Base-by-base conservation (phyloP, 352 stramenopile genomes). In the Thraustotheca clavata region DNA sequence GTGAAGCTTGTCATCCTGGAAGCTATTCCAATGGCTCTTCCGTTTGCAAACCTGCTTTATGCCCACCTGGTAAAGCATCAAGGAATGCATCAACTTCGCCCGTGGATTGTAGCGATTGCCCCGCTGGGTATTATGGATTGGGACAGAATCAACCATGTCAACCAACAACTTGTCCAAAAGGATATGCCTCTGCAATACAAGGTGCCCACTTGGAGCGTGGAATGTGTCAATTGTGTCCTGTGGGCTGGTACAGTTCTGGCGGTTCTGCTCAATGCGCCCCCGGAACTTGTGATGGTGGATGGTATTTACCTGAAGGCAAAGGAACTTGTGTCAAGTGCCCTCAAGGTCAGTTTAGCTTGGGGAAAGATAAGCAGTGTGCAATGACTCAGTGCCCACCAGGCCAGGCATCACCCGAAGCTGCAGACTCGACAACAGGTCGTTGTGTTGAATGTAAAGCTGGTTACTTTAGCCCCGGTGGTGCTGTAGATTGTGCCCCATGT, bases 121-220 rank as follows among this genome's bases (percentile, higher is more conserved):
- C 26, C 0, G 39, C 66, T 12, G 75, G 75, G 20, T 67, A 76
- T 43, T 83, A 67, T 59, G 74, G 67, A 31, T 73, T 74, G 1
- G 75, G 73, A 7, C 73, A 83, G 55, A 83, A 83, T 69, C 79
- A 83, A 59, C 75, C 75, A 35, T 83, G 75, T 54, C 50, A 49
- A 4, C 49, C 65, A 1, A 80, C 75, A 8, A 57, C 33, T 20
- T 83, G 75, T 48, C 60, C 50, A 20, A 38, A 50, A 8, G 75
- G 75, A 3, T 75, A 61, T 22, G 69, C 75, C 3, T 80, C 75
- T 6, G 35, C 54, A 1, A 32, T 29, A 1, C 34, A 39, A n/a
- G 54, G 33, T 26, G 24, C 34, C 9, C 54, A 62, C 27, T 72
- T 83, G 14, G 75, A 77, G 63, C 32, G 34, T 27, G 54, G 54